Percentiles rank a stretch among this genome's conserved stretches.
Evolutionary conservation across 192 early-diverging fungal species (phyloP).

Genomic region (Coemansia umbellata): DNA sequence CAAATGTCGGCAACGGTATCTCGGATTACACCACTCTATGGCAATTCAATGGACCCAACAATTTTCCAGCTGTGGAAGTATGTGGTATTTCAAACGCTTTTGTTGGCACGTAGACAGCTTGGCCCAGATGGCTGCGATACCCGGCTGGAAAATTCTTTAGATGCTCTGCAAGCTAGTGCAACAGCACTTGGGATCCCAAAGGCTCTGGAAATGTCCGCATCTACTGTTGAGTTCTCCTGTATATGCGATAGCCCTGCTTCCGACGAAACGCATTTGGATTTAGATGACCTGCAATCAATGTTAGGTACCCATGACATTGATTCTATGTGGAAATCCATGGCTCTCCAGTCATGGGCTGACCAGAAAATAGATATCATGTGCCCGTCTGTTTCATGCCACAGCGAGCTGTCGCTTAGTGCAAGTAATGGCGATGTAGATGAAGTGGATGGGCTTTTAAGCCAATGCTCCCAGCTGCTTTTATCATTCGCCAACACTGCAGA

Average conservation of each 20-base stretch:
- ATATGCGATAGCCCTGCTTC: background rate
- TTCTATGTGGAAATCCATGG: too few species aligned
- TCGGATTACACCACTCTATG: too few species aligned
- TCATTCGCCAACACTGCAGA: slow-evolving; percentile 1
- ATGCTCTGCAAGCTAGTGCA: background rate
- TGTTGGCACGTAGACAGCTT: background rate
- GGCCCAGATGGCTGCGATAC: background rate
- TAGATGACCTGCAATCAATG: background rate
- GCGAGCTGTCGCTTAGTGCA: background rate
- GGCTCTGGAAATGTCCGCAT: background rate
- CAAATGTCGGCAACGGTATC: too few species aligned
- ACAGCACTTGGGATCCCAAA: background rate
- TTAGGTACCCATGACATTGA: too few species aligned
- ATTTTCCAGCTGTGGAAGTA: slow-evolving; percentile 7
- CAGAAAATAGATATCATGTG: too few species aligned
- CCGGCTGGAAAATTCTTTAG: background rate
- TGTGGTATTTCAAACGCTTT: slow-evolving; percentile 3
- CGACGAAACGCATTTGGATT: background rate
- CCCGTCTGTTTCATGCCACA: too few species aligned
- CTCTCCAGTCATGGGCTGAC: background rate
- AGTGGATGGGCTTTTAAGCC: slow-evolving; percentile 7
- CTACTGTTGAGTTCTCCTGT: background rate
- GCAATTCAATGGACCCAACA: too few species aligned
- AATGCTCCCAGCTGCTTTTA: slow-evolving; percentile 17
- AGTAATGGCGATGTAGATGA: background rate